Evolutionary conservation across 2,329 filamentous ascomycete genomes (phyloP).

Genomic region (Nemania sp.): DNA sequence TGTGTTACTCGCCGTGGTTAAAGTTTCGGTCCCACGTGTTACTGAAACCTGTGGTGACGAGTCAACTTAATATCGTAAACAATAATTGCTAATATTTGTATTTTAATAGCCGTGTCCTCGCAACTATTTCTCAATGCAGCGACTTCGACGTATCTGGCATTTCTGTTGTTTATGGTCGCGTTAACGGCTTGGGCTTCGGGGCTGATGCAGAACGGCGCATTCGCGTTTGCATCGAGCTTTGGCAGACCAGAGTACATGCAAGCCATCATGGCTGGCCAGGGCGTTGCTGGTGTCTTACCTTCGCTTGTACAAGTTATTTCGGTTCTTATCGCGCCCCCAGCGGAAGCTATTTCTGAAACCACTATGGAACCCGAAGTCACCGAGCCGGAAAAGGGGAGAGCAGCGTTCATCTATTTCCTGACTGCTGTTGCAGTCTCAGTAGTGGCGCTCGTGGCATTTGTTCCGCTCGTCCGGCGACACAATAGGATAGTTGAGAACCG

Average conservation of each 20-base stretch:
- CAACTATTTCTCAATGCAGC: slow-evolving; percentile 64
- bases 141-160: slow-evolving; percentile 72
- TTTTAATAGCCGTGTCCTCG: slow-evolving; percentile 70
- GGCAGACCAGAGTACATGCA: slow-evolving; percentile 88
- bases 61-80: not conserved
- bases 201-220: slow-evolving; percentile 89
- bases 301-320: slow-evolving; percentile 80
- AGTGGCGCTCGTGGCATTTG: slow-evolving; percentile 70
- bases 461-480: slow-evolving; percentile 69
- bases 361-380: slow-evolving; percentile 38
- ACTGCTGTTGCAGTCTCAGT: slow-evolving; percentile 80
- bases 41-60: not conserved
- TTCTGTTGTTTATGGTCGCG: slow-evolving; percentile 81
- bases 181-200: slow-evolving; percentile 78
- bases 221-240: slow-evolving; percentile 87
- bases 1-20: not conserved
- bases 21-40: not conserved
- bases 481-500: slow-evolving; percentile 55
- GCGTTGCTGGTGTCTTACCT: slow-evolving; percentile 86
- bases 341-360: slow-evolving; percentile 43
- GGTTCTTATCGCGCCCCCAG: slow-evolving; percentile 64
- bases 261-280: slow-evolving; percentile 94
- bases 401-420: slow-evolving; percentile 89
- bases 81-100: not conserved
- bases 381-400: slow-evolving; percentile 52